Conservation (phyloP, 1,284 basidiomycete species). For the Blastosporella zonata region DNA sequence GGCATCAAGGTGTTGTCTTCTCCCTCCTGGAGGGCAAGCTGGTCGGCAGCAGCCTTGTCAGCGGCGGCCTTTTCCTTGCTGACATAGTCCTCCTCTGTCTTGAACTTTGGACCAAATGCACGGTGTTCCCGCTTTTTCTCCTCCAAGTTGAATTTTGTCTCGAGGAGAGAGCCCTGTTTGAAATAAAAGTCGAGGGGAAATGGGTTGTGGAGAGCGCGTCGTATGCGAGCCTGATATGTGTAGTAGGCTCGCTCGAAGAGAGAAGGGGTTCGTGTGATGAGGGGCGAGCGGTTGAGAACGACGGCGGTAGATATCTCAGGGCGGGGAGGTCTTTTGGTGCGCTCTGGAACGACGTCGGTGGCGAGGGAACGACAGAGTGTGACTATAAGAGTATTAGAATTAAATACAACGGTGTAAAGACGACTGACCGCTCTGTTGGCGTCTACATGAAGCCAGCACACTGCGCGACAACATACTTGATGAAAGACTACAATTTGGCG, state of each 20-base stretch:
- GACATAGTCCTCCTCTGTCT: conserved; percentile 35
- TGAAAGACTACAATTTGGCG: conserved; percentile 10
- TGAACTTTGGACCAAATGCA: conserved; percentile 66
- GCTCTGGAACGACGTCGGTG: conserved; percentile 28
- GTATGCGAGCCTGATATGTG: conserved; percentile 81
- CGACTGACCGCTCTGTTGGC: conserved; percentile 28
- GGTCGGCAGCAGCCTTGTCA: conserved; percentile 50
- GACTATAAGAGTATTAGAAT: background rate
- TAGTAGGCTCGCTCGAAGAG: conserved; percentile 85
- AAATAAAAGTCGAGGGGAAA: conserved; percentile 93
- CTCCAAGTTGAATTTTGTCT: conserved; percentile 76
- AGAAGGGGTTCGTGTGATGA: conserved; percentile 75
- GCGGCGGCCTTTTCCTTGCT: conserved; percentile 42
- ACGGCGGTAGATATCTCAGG: conserved; percentile 51
- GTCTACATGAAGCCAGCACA: conserved; percentile 31
- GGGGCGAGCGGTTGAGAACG: conserved; percentile 82
- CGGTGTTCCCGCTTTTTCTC: conserved; percentile 67
- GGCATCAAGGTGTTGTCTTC: conserved; percentile 61
- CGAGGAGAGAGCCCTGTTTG: conserved; percentile 86
- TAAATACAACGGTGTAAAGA: background rate
- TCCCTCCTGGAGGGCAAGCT: conserved; percentile 65
- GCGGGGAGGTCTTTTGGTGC: conserved; percentile 27
- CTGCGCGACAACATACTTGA: conserved; percentile 35
- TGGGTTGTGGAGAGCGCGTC: conserved; percentile 85
- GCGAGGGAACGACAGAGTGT: conserved; percentile 30